Base-by-base conservation (phyloP, 139 green algal species). In the Chlamydomonas asymmetrica region DNA sequence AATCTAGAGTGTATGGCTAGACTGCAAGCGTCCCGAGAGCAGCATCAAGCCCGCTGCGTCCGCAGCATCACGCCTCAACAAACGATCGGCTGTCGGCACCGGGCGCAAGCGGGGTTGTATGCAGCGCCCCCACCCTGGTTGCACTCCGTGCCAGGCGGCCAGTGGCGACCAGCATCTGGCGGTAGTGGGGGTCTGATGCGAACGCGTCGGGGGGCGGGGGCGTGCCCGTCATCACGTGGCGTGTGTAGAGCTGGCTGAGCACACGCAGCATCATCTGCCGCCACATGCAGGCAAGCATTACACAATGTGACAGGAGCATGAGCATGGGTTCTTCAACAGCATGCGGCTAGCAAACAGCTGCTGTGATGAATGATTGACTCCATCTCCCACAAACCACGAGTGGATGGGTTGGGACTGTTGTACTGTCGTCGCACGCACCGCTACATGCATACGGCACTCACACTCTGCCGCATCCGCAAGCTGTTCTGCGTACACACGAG, bases 201-300 rank as follows among this genome's bases (percentile, higher is more conserved):
- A 79, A 79, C 62, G 64, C 66, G 73, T 79, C 73, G 35, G 32
- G 73, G 7, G 73, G 73, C 8, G 73, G 73, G 5, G 35, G 37
- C 48, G 48, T 13, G 22, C 59, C 71, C 3, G 32, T 57, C 2
- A 25, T 25, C 49, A 71, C 62, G n/a, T 57, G 43, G n/a, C 59
- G 29, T 22, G 10, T 29, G 35, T 41, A 16, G 48, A 78, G 54
- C 61, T 60, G 65, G 71, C 5, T 38, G 23, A 25, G 16, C 18
- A 35, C 4, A n/a, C 34, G 37, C 39, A 23, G 9, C 48, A 20
- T 20, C 48, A n/a, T 57, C n/a, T n/a, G n/a, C n/a, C n/a, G n/a
- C n/a, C n/a, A n/a, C n/a, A n/a, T n/a, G 35, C 3, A 22, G 13
- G 29, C n/a, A 48, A 34, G 27, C 7, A 29, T 29, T 31, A 48